Evolutionary conservation across 495 filamentous ascomycete species (phyloP), one percentile per base, ranked within the genome.

Genomic region (Durotheca rogersii): DNA sequence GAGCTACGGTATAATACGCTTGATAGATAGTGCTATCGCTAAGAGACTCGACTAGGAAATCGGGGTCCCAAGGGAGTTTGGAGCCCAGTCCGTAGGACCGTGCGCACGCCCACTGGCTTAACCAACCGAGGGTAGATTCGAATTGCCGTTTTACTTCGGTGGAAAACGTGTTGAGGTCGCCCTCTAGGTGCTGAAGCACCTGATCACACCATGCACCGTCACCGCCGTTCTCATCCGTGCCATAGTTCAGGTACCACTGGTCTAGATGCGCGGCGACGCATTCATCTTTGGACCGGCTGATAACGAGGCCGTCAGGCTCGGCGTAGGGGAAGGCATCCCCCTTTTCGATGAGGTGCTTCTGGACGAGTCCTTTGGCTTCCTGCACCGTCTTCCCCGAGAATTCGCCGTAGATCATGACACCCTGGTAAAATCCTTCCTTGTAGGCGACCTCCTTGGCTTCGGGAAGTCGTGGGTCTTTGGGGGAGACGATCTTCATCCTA

Each of bases 201-300:
- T 88, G 79, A 45, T 83, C 76, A n/a, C n/a, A n/a, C n/a, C n/a
- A n/a, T 40, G 90, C 72, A n/a, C 88, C 86, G 15, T 76, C 70
- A 43, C 86, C 63, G 62, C 84, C 80, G 51, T 55, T 56, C 5
- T 46, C 51, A 11, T 62, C 54, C 17, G 54, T 50, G 18, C 59
- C 93, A 56, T 98, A 98, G 71, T 95, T 92, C 55, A 97, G 70
- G 69, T 91, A 98, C 88, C 92, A 98, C 67, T 98, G 93, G 54
- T 95, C 92, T 51, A 96, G 83, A 62, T 90, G 85, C 6, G 92
- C 92, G 46, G 92, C 93, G 29, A 93, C 87, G 67, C 91, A 95
- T 32, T 90, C 86, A 50, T 98, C 93, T 6, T 83, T 88, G 59
- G 85, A 90, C 62, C 93, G 77, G 61, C 85, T 88, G 29, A 91